Evolutionary conservation across 139 green algal genomes (phyloP).

Genomic region (Axilococcus clingmanii): DNA sequence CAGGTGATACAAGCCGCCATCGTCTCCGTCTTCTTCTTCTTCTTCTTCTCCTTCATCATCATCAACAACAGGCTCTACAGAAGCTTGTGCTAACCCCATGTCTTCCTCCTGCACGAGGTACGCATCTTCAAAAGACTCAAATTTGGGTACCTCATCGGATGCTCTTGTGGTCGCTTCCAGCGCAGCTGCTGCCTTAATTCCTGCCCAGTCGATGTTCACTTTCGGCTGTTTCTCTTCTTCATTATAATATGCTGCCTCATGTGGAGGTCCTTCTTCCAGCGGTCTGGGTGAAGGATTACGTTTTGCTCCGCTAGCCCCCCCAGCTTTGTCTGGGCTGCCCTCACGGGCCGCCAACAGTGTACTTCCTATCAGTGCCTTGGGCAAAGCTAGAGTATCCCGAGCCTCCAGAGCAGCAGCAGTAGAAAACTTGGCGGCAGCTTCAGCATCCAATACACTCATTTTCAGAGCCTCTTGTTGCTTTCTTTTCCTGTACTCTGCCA

Average conservation of each 20-base stretch:
- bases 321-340: not conserved
- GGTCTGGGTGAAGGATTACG: not conserved
- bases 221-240: not conserved
- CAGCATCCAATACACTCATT: conserved; percentile 64
- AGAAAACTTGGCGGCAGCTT: conserved; percentile 47
- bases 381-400: conserved; percentile 7
- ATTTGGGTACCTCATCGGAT: not conserved
- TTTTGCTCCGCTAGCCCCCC: not conserved
- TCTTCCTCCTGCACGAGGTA: conserved; percentile 1
- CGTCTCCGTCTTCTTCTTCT: not conserved
- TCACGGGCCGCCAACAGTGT: not conserved
- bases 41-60: not conserved
- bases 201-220: not conserved
- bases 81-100: not conserved
- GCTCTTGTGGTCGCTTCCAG: too few relatives aligned
- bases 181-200: not conserved
- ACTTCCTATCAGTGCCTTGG: not conserved
- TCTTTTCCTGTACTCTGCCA: conserved; percentile 50
- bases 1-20: conserved; percentile 6
- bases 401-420: conserved; percentile 40
- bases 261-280: not conserved
- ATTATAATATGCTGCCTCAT: not conserved
- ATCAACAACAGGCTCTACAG: not conserved
- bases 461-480: conserved; percentile 62
- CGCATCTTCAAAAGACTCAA: not conserved